These are phyloP conservation scores for Actinomortierella wolfii DNA, from an alignment of 371 early-diverging fungal species.

Conservation along the genomic window DNA sequence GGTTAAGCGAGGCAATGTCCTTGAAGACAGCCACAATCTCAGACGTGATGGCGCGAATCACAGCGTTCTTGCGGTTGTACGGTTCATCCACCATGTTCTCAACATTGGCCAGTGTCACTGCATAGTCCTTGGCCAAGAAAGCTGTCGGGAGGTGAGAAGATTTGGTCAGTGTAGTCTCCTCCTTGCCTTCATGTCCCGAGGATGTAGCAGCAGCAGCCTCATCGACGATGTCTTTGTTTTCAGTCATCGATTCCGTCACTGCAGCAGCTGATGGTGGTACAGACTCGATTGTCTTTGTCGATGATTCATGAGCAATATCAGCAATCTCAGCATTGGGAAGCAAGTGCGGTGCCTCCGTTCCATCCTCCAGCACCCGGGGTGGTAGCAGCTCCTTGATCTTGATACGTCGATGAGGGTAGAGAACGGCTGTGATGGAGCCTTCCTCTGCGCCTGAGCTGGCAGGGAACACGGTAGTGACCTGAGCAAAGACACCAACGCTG, in stretches of 20 bases:
- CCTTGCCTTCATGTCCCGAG: neutral
- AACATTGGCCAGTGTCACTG: conserved; percentile 84
- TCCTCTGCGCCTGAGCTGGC: conserved; percentile 80
- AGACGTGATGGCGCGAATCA: conserved; percentile 92
- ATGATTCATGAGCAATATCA: conserved; percentile 1
- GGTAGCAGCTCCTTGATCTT: conserved; percentile 75
- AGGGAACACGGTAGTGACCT: conserved; percentile 94
- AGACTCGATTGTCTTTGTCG: conserved; percentile 1
- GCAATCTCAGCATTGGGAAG: conserved; percentile 25
- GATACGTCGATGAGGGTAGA: conserved; percentile 94
- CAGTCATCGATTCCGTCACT: conserved; percentile 24
- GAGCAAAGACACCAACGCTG: conserved; percentile 94
- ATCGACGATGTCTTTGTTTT: conserved; percentile 19
- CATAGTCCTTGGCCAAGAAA: conserved; percentile 68
- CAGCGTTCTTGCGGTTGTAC: conserved; percentile 80
- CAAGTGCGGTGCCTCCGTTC: conserved; percentile 32
- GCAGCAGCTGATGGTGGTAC: conserved; percentile 3
- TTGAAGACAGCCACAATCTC: conserved; percentile 95
- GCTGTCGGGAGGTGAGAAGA: conserved; percentile 46
- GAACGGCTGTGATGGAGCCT: conserved; percentile 87
- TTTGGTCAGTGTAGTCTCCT: conserved; percentile 3
- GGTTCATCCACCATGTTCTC: conserved; percentile 86
- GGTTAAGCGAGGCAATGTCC: conserved; percentile 92
- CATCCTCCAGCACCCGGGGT: conserved; percentile 31
- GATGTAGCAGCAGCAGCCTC: conserved; percentile 11